Evolutionary conservation across 805 yeast genomes (phyloP).

Genomic region (Kodamaea sagamina): DNA sequence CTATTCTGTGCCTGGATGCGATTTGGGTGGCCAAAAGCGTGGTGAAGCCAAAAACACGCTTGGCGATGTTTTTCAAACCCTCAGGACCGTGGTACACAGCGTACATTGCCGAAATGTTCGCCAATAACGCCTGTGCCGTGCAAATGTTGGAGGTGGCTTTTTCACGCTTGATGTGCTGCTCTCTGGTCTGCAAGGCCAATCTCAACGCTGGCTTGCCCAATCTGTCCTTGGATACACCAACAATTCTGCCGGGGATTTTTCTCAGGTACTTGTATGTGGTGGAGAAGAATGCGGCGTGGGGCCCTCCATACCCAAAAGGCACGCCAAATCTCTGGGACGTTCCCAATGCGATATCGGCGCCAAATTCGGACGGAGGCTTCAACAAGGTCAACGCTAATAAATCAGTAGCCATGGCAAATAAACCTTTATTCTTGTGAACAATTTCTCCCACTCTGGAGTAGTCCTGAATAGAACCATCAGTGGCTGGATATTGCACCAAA

Average conservation of each 20-base stretch:
- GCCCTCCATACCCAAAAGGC: conserved; percentile 98
- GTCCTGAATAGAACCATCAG: conserved; percentile 66
- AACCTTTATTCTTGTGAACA: conserved; percentile 70
- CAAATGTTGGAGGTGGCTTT: conserved; percentile 97
- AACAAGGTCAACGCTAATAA: conserved; percentile 83
- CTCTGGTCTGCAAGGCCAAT: conserved; percentile 95
- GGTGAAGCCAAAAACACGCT: conserved; percentile 73
- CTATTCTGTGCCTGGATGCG: conserved; percentile 44
- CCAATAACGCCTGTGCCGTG: conserved; percentile 95
- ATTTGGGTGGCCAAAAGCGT: conserved; percentile 67
- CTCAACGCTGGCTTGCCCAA: conserved; percentile 87
- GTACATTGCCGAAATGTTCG: conserved; percentile 93
- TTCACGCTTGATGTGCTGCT: conserved; percentile 96
- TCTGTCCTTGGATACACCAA: conserved; percentile 91
- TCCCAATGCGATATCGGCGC: conserved; percentile 93
- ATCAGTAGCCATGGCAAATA: conserved; percentile 88
- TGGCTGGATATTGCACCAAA: conserved; percentile 85
- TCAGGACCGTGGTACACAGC: conserved; percentile 95
- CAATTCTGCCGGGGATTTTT: conserved; percentile 94
- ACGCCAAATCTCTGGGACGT: conserved; percentile 96
- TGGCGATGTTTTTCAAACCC: conserved; percentile 78
- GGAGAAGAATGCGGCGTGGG: conserved; percentile 97
- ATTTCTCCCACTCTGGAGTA: conserved; percentile 59
- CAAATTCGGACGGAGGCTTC: conserved; percentile 80
- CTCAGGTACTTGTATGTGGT: conserved; percentile 79